phyloP scores from a whole-genome alignment of 257 asterid genomes.

The Solanum bulbocastanum region DNA sequence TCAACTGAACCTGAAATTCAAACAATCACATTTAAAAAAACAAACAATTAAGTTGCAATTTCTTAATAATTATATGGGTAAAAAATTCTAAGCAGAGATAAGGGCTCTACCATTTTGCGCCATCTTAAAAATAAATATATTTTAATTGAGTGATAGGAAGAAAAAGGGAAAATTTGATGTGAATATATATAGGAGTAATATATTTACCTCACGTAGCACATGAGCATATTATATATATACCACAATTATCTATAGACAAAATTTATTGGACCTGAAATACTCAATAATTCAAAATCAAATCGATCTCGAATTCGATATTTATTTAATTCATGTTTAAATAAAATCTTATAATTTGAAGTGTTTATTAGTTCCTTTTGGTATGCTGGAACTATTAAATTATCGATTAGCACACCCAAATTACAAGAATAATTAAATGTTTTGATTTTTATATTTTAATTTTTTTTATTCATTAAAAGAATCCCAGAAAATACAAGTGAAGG shows the following conservation, averaged over 20 bases:
- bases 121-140: slow-evolving; percentile 16
- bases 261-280: neutral
- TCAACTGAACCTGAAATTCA: slow-evolving; percentile 38
- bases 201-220: neutral
- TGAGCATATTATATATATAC: neutral
- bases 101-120: slow-evolving; percentile 38
- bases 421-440: no score
- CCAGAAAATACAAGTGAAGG: neutral
- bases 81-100: neutral
- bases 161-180: neutral
- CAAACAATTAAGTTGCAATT: neutral
- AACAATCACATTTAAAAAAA: neutral
- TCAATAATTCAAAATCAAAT: neutral
- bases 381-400: no score
- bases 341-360: no score
- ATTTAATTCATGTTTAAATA: neutral
- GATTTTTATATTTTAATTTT: no score
- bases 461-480: neutral
- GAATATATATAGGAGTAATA: neutral
- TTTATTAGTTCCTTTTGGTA: no score
- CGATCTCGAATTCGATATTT: neutral
- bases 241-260: neutral
- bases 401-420: no score
- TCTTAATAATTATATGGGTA: neutral
- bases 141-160: slow-evolving; percentile 8